phyloP scores from a whole-genome alignment of 2,329 filamentous ascomycete species.

The Venturia effusa region DNA sequence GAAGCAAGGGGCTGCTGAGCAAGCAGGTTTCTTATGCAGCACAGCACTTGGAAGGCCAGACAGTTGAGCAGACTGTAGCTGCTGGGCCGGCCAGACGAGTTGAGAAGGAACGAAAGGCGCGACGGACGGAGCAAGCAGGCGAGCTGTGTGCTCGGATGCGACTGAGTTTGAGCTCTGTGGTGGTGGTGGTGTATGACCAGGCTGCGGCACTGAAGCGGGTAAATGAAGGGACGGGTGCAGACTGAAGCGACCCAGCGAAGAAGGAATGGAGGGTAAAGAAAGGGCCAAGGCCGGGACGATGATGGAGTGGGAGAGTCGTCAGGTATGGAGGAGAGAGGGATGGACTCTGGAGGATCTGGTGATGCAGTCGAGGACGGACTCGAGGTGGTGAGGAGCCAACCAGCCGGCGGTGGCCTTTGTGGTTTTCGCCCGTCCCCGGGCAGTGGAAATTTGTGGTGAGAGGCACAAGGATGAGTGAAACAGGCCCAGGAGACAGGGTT shows the following conservation, averaged over 20 bases:
- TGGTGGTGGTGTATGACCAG: neutral
- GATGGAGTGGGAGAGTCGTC: neutral
- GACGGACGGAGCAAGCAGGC: neutral
- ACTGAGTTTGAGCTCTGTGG: neutral
- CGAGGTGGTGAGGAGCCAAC: neutral
- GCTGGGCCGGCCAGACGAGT: neutral
- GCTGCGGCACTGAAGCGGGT: neutral
- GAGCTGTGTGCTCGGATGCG: neutral
- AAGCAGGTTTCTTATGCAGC: neutral
- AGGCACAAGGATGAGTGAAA: neutral
- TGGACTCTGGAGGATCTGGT: too few species aligned
- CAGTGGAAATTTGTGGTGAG: neutral
- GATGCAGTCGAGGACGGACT: neutral
- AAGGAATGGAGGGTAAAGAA: neutral
- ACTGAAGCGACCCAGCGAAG: neutral
- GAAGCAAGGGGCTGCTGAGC: constrained; percentile 2
- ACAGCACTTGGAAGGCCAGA: neutral
- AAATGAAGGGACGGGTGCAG: constrained; percentile 6
- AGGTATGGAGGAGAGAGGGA: neutral
- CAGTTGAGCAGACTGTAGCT: neutral
- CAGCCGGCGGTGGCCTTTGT: neutral
- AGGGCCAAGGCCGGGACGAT: neutral
- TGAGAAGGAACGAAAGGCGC: neutral
- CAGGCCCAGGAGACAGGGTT: neutral
- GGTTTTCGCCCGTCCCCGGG: neutral